Conservation (phyloP, 2,329 filamentous ascomycete genomes). For the Aspergillus ibericus region DNA sequence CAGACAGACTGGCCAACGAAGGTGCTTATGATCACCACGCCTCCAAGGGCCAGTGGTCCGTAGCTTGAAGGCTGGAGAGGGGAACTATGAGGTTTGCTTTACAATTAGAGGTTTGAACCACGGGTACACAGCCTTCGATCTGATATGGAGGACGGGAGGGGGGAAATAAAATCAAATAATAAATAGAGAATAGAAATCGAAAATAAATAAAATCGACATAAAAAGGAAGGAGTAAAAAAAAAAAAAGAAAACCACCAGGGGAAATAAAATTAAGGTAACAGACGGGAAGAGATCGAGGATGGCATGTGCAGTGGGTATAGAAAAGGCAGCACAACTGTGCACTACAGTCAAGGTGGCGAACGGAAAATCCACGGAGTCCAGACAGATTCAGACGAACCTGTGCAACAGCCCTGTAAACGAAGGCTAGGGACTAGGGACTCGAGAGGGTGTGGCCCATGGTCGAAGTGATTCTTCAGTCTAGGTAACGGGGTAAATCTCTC, state of each 20-base stretch:
- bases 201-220: neutral
- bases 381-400: constrained; percentile 8
- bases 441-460: constrained; percentile 3
- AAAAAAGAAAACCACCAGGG: neutral
- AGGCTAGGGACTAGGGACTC: too few relatives aligned
- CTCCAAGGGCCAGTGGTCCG: neutral
- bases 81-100: neutral
- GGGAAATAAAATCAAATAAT: neutral
- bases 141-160: constrained; percentile 4
- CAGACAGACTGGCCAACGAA: constrained; percentile 5
- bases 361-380: constrained; percentile 9
- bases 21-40: constrained; percentile 6
- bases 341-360: constrained; percentile 15
- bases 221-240: neutral
- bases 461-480: constrained; percentile 6
- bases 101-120: constrained; percentile 1
- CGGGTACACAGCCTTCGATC: neutral
- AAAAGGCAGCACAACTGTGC: constrained; percentile 10
- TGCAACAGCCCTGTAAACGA: constrained; percentile 8
- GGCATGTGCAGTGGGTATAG: neutral
- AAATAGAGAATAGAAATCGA: constrained; percentile 6
- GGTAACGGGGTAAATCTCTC: neutral
- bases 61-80: neutral
- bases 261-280: constrained; percentile 8
- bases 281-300: constrained; percentile 6